Percentiles rank a stretch among this genome's conserved stretches.
Evolutionary conservation across 2,329 filamentous ascomycete species (phyloP).

Genomic region (Westerdykella sp.): DNA sequence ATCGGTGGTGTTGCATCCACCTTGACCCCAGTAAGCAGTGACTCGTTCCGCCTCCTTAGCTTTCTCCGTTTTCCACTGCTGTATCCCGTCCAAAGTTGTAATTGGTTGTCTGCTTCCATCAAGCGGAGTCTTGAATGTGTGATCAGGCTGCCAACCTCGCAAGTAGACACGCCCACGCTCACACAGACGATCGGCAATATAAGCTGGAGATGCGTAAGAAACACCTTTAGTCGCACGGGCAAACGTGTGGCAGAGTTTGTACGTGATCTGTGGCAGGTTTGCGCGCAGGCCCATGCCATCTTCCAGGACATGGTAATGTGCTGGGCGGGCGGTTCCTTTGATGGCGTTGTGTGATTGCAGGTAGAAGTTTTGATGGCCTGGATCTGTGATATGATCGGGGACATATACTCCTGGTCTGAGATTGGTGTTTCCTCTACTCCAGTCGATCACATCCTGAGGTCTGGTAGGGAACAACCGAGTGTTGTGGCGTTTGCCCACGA

Average conservation of each 20-base stretch:
- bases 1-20: no score
- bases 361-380: conserved; percentile 25
- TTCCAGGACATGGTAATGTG: conserved; percentile 30
- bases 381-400: conserved; percentile 20
- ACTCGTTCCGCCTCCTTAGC: no score
- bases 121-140: no score
- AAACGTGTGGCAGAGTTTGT: conserved; percentile 32
- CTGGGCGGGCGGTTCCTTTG: conserved; percentile 26
- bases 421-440: conserved; percentile 11
- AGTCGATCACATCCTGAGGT: no score
- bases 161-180: conserved; percentile 33
- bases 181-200: conserved; percentile 36
- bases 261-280: conserved; percentile 11
- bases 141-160: conserved; percentile 8
- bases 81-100: no score
- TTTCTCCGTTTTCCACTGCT: no score
- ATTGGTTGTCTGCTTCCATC: no score
- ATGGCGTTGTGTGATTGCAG: conserved; percentile 29
- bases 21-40: no score
- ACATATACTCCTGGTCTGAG: conserved; percentile 26
- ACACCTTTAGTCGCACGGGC: conserved; percentile 25
- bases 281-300: conserved; percentile 16
- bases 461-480: conserved; percentile 35
- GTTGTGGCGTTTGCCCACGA: conserved; percentile 39
- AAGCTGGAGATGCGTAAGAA: conserved; percentile 21